Conservation (phyloP, 805 yeast genomes). For the Yarrowia sp. region DNA sequence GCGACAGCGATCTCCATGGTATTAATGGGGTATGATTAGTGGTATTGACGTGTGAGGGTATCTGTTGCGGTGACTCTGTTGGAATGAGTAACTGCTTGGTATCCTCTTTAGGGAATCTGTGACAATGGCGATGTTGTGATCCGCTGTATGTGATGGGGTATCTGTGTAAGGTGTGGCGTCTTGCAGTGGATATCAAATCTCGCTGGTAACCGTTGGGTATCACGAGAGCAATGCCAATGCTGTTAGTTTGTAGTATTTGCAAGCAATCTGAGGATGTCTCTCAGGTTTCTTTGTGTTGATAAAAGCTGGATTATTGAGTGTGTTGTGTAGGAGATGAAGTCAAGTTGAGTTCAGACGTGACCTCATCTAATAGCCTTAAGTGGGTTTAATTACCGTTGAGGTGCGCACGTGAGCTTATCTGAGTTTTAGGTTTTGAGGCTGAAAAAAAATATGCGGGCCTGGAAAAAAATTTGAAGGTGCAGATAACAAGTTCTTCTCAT, state of each 20-base stretch:
- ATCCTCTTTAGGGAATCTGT: not conserved
- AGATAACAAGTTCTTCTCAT: not conserved
- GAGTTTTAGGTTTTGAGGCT: conserved; percentile 19
- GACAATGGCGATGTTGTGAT: not conserved
- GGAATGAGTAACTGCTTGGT: not conserved
- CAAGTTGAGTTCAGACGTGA: not conserved
- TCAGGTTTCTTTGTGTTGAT: not conserved
- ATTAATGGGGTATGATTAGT: not conserved
- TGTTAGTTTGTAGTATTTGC: not conserved
- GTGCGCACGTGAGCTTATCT: conserved; percentile 24
- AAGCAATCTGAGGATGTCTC: conserved; percentile 11
- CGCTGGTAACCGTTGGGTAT: not conserved
- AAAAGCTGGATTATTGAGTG: not conserved
- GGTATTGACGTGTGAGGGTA: not conserved
- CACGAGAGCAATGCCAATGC: not conserved
- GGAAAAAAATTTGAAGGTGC: conserved; percentile 14
- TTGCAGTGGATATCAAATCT: not conserved
- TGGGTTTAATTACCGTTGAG: not conserved
- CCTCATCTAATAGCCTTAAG: not conserved
- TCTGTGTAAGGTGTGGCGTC: not conserved
- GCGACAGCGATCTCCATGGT: conserved; percentile 15
- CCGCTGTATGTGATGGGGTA: not conserved
- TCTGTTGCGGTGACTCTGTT: not conserved
- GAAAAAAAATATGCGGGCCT: conserved; percentile 1
- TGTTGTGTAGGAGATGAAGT: not conserved